phyloP scores from a whole-genome alignment of 495 filamentous ascomycete species.

The Evernia prunastri region DNA sequence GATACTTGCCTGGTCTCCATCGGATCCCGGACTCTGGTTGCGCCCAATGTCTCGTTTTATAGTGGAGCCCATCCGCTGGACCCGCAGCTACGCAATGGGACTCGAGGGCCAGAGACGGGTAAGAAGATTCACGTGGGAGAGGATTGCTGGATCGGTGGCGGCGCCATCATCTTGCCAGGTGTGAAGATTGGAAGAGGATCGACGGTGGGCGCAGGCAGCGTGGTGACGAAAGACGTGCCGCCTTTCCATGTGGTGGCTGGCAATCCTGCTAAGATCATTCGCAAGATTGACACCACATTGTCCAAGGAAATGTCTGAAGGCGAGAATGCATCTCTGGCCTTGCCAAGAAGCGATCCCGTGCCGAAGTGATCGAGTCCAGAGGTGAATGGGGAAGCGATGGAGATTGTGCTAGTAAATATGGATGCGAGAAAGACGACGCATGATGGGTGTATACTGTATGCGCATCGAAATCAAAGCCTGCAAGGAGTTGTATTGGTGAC shows the following conservation, averaged over 20 bases:
- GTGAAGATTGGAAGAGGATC: constrained; percentile 74
- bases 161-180: constrained; percentile 66
- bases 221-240: constrained; percentile 76
- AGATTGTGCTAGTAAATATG: too few relatives aligned
- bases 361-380: too few relatives aligned
- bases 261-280: constrained; percentile 57
- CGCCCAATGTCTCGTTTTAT: constrained; percentile 67
- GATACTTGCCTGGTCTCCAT: constrained; percentile 75
- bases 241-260: constrained; percentile 52
- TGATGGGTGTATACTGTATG: too few relatives aligned
- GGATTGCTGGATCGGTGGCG: constrained; percentile 86
- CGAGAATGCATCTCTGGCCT: neutral
- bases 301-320: neutral
- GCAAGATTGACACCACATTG: constrained; percentile 34
- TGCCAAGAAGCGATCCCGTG: too few relatives aligned
- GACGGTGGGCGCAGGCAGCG: constrained; percentile 77
- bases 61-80: constrained; percentile 56
- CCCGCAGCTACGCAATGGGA: constrained; percentile 57
- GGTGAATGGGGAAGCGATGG: too few relatives aligned
- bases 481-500: too few relatives aligned
- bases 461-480: too few relatives aligned
- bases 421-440: too few relatives aligned
- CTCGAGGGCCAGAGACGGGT: constrained; percentile 66
- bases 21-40: constrained; percentile 72
- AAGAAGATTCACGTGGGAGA: constrained; percentile 72